Base-by-base conservation (phyloP, 495 filamentous ascomycete species). In the Baudoinia panamericana region DNA sequence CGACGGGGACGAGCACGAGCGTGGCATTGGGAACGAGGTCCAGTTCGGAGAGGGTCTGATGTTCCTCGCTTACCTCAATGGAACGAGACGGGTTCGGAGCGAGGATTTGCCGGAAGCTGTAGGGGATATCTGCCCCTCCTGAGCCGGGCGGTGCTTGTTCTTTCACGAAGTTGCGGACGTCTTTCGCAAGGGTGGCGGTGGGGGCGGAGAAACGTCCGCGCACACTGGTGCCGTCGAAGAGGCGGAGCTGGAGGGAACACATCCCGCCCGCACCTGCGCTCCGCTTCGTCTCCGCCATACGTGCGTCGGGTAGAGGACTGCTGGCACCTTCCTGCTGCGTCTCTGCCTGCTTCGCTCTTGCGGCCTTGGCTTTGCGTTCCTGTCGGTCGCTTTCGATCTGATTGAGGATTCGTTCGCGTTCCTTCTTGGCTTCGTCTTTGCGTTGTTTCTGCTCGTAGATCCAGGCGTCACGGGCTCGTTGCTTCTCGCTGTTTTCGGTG, bases 161-260 rank as follows among this genome's bases (percentile, higher is more conserved):
- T 26, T 65, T 61, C 9, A 96, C 66, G 83, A 84, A 95, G 4
- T 67, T 50, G 3, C 88, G 71, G 2, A 96, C 81, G 27, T 82
- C 72, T 5, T 52, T 61, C 9, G 62, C 56, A n/a, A 95, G 68
- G 11, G 72, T 82, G 9, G 72, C 65, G 1, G 63, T 64, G 16
- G 41, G 19, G 31, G 74, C 70, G 0, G 70, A 61, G 56, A 96
- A 94, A 16, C 69, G 75, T 19, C 65, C 66, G 22, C 83, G 75
- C 33, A 95, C 71, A 11, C 73, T 84, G 22, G 73, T 73, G 10
- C 88, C 88, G 54, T 94, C 84, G 28, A 93, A 80, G 0, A 94
- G 64, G 1, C 88, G 76, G 28, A 94, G 73, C 51, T 90, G 86
- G 5, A 96, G 59, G 10, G 80, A 72, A 46, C 71, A 80, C 39